Base-by-base conservation (phyloP, 768 basidiomycete species). In the Lactifluus hygrophoroides region DNA sequence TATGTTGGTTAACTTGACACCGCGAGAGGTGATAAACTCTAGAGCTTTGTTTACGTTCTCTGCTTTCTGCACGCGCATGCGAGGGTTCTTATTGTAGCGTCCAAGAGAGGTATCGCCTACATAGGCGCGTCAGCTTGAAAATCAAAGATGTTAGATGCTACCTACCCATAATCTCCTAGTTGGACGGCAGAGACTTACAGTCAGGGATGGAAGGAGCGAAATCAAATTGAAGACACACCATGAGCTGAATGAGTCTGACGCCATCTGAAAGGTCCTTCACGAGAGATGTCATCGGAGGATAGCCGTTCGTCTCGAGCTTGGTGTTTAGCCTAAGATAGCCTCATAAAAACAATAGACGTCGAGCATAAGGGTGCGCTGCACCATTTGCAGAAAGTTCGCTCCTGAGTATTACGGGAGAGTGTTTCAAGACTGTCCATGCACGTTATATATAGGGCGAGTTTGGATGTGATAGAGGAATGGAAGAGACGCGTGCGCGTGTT, bases 1-100 rank as follows among this genome's bases (percentile, higher is more conserved):
- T 61, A 99, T 97, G 72, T 98, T 98, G 34, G 94, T 98, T 62
- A 99, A 76, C 69, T 95, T 94, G 55, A 98, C 91, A 11, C 94
- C 93, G 66, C 94, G 76, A 16, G 90, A 90, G 32, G 86, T 87
- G 71, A 99, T 97, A 72, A 96, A 97, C 64, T 95, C 90, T 46
- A 99, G 73, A 0, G 96, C 96, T 71, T 92, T 93, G 72, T 91
- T 94, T 49, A 95, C 94, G 72, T 99, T 99, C 78, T 99, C 96
- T 2, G 93, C 94, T 68, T 94, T 96, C 72, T 99, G 96, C 2
- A 98, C 86, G 32, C 94, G 82, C 78, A 97, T 94, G 35, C 85
- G 78, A 0, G 96, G 95, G 56, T 80, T 82, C 69, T 80, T 88
- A 74, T 95, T 96, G 70, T 95, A 98, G 66, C 90, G 76, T n/a